Base-by-base conservation (phyloP, 495 filamentous ascomycete genomes). In the Hyaloscypha hepaticicola region DNA sequence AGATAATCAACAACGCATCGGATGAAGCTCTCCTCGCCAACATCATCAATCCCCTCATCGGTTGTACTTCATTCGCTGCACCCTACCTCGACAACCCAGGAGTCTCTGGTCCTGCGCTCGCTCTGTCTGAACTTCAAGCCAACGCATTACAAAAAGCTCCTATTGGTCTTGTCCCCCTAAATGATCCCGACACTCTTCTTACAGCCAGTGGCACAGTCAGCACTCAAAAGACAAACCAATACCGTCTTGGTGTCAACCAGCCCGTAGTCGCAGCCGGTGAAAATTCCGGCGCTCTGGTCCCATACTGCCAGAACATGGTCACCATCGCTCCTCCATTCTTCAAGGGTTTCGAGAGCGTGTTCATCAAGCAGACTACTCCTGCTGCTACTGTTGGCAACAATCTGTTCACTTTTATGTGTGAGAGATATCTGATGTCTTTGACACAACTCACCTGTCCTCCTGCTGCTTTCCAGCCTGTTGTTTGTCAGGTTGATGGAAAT, bases 1-100 rank as follows among this genome's bases (percentile, higher is more conserved):
- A 7, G 5, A 24, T 61, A 16, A 61, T 61, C 24, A 61, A 52
- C 41, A 61, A 61, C 29, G 59, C 59, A 19, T 61, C 59, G 19
- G 59, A 61, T 51, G 59, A 61, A 38, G 59, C 59, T 19, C 45
- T 61, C 6, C 26, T 61, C 21, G 33, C 59, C 25, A 61, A 61
- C 59, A 61, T 52, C 27, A 11, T 61, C 59, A 41, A 51, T 51
- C 59, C 59, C 9, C 45, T 61, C 21, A 61, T 61, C 22, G 41
- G 59, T 8, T 61, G 59, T 7, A 61, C 59, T n/a, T 41, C 59
- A 27, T 61, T 22, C 27, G 38, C 29, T 6, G 45, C 59, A 9
- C 38, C 38, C 6, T 51, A 22, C 1, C 7, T 61, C 6, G 31
- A 9, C 27, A 61, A 51, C 22, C 59, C 59, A 12, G 59, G 59